A percentile compares a stretch with the other conserved stretches of the same genome.
Evolutionary conservation across 2,329 filamentous ascomycete genomes (phyloP).

Genomic region (Cladosporium sp.): DNA sequence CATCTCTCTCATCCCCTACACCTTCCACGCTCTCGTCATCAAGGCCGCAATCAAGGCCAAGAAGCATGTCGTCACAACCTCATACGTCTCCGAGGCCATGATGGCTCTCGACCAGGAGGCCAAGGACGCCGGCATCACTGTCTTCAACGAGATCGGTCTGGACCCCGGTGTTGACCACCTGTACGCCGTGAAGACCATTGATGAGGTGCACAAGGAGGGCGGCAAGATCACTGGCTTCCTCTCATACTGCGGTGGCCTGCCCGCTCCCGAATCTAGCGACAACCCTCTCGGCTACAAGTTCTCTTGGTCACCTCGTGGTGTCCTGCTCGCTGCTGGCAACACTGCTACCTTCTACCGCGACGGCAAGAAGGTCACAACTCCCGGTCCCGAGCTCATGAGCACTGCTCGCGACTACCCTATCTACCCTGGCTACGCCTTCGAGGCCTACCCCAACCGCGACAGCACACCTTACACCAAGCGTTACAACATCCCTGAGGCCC

Average conservation of each 20-base stretch:
- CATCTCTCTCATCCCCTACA: slow-evolving; percentile 79
- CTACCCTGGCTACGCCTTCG: slow-evolving; percentile 83
- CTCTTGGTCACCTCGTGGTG: slow-evolving; percentile 71
- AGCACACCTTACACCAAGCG: slow-evolving; percentile 81
- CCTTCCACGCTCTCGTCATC: slow-evolving; percentile 82
- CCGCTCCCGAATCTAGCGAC: slow-evolving; percentile 65
- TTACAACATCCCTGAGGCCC: slow-evolving; percentile 85
- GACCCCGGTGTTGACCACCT: slow-evolving; percentile 71
- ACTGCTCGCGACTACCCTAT: slow-evolving; percentile 86
- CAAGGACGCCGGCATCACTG: slow-evolving; percentile 90
- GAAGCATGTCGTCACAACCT: slow-evolving; percentile 95
- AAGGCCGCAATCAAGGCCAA: slow-evolving; percentile 88
- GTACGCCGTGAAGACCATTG: slow-evolving; percentile 83
- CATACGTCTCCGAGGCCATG: slow-evolving; percentile 91
- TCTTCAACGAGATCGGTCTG: slow-evolving; percentile 92
- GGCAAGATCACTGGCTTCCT: slow-evolving; percentile 82
- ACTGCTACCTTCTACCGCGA: slow-evolving; percentile 77
- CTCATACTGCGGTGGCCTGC: slow-evolving; percentile 78
- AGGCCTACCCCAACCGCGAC: slow-evolving; percentile 91
- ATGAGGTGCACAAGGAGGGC: slow-evolving; percentile 78
- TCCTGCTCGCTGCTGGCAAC: slow-evolving; percentile 82
- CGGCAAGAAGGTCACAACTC: slow-evolving; percentile 61
- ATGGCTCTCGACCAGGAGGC: slow-evolving; percentile 74
- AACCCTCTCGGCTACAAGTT: slow-evolving; percentile 96
- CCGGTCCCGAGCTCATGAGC: slow-evolving; percentile 61